Evolutionary conservation across 305 asterid species (phyloP).

Genomic region (Fraxinus greggii): DNA sequence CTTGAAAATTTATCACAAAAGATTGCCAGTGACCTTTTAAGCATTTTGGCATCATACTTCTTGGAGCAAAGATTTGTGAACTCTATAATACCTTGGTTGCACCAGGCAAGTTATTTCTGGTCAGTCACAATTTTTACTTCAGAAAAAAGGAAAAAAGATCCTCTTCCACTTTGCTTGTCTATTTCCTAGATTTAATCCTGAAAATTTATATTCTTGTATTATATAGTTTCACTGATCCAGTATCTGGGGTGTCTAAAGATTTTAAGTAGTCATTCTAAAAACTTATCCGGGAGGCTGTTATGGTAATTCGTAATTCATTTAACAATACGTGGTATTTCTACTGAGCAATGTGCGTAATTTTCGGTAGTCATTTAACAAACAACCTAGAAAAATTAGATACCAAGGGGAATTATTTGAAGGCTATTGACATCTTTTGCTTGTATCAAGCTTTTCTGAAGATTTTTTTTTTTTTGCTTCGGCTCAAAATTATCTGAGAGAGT

Average conservation of each 20-base stretch:
- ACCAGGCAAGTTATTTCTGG: conserved; percentile 65
- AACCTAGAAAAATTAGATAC: not conserved
- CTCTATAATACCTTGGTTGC: conserved; percentile 86
- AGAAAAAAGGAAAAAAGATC: not conserved
- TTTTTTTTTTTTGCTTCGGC: not conserved
- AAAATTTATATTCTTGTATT: not conserved
- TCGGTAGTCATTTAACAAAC: not conserved
- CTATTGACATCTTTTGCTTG: not conserved
- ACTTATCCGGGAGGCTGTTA: not conserved
- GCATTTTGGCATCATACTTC: conserved; percentile 59
- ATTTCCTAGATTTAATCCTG: not conserved
- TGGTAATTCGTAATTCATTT: not conserved
- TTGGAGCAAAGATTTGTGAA: conserved; percentile 69
- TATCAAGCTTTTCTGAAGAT: not conserved
- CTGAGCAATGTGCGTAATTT: not conserved
- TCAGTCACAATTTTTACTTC: not conserved
- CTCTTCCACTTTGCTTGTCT: not conserved
- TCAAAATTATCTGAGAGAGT: not conserved
- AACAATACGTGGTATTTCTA: not conserved
- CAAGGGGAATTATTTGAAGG: not conserved
- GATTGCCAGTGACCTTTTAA: conserved; percentile 62
- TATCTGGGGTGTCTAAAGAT: not conserved
- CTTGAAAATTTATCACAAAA: conserved; percentile 67
- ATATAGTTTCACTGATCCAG: not conserved
- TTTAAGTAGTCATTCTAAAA: not conserved